phyloP scores from a whole-genome alignment of 169 alveolate genomes.

The Sarcocystis neurona region DNA sequence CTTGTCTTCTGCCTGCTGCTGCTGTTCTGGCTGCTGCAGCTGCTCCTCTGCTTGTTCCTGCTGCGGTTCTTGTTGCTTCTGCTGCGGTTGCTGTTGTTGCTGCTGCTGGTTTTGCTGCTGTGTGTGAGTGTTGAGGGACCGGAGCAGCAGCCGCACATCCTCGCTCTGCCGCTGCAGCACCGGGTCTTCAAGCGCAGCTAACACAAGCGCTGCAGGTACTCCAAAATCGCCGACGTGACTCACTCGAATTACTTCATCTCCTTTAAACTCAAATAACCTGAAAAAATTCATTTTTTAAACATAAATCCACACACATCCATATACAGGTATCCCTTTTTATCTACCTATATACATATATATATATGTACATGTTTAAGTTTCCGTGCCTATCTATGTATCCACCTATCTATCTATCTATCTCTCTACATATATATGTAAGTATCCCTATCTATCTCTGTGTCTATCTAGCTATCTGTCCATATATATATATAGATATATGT shows the following conservation, averaged over 20 bases:
- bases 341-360: no score
- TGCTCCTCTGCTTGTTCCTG: background rate
- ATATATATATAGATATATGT: background rate
- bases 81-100: no score
- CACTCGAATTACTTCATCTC: background rate
- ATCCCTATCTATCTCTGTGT: conserved; percentile 1
- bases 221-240: conserved; percentile 35
- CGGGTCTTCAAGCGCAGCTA: conserved; percentile 10
- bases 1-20: no score
- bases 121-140: no score
- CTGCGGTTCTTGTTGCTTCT: no score
- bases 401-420: no score
- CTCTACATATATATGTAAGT: no score
- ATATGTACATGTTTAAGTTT: background rate
- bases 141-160: background rate
- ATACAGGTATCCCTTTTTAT: background rate
- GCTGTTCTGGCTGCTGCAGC: no score
- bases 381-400: conserved; percentile 36
- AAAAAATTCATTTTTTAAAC: background rate
- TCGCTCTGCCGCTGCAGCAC: background rate
- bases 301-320: conserved; percentile 51
- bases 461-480: conserved; percentile 21
- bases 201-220: background rate
- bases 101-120: no score
- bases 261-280: conserved; percentile 8